A percentile compares a stretch with the other conserved stretches of the same genome.
Evolutionary conservation across 2,329 filamentous ascomycete species (phyloP).

Genomic region (Hymenoscyphus infarciens): DNA sequence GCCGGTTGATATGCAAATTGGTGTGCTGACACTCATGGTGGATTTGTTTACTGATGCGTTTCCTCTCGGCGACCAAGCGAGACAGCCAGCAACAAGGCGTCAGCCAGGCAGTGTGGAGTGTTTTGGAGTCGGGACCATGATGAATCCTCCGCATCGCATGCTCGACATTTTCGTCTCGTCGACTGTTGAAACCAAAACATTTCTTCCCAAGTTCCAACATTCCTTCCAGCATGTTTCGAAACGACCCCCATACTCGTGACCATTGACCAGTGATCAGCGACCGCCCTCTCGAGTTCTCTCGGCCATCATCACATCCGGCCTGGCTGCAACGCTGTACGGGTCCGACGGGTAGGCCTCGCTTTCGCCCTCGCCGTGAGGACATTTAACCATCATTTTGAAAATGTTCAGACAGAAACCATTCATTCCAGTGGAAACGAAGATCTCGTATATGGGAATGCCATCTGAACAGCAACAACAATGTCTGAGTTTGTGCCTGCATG

Average conservation of each 20-base stretch:
- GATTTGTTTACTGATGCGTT: conserved; percentile 1
- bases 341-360: neutral
- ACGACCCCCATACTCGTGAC: conserved; percentile 2
- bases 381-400: neutral
- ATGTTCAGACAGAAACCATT: neutral
- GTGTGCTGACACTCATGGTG: neutral
- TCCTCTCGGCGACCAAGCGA: conserved; percentile 1
- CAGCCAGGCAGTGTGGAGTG: neutral
- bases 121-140: neutral
- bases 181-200: conserved; percentile 3
- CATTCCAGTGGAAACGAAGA: neutral
- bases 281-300: neutral
- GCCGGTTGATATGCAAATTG: neutral
- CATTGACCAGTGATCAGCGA: neutral
- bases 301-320: neutral
- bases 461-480: neutral
- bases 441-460: neutral
- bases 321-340: conserved; percentile 1
- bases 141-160: neutral
- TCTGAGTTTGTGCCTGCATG: neutral
- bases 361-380: neutral
- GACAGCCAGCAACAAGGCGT: neutral
- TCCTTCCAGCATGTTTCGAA: neutral
- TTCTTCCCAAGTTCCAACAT: neutral
- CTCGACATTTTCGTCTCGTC: neutral